Evolutionary conservation across 805 yeast species (phyloP), one percentile per base, ranked within the genome.

Genomic region (Ogataea siamensis): DNA sequence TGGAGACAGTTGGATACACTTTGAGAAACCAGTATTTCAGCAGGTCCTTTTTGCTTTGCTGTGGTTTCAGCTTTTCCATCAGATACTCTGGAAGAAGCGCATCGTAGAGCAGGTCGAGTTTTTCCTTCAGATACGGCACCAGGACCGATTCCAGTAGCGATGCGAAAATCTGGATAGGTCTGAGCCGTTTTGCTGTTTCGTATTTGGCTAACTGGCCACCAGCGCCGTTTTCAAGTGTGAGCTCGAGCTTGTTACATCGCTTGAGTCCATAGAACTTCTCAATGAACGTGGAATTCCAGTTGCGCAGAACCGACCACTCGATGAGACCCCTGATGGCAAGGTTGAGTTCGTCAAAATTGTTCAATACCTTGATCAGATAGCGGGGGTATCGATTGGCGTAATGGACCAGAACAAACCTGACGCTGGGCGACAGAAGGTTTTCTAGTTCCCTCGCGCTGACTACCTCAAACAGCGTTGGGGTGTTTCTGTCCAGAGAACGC

Each of bases 211-310:
- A 32, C 13, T 34, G 39, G 3, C 32, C 42, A 4, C 31, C 18
- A 22, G 32, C 21, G 3, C 49, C 40, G 29, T 37, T 40, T 19
- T 28, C 28, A 15, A 45, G 34, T 14, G 45, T 24, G 8, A 55
- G 28, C 5, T 38, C 35, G 20, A 45, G 28, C 4, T 41, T 59
- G 40, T 62, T 63, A 19, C 74, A 73, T 32, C 95, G 68, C 54
- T 87, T 87, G 46, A 91, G 63, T 2, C 97, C 98, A 55, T 91
- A 91, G 56, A 91, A 91, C 55, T 85, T 84, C 58, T 91, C 97
- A 0, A 95, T 87, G 53, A 91, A 87, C 2, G 93, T 77, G 0
- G 94, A 77, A 52, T 86, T 89, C 87, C 93, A 85, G 33, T 69
- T 68, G 35, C 66, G 73, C 33, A 91, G 59, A 49, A 81, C 85